Base-by-base conservation (phyloP, 192 early-diverging fungal genomes). In the Podila verticillata region DNA sequence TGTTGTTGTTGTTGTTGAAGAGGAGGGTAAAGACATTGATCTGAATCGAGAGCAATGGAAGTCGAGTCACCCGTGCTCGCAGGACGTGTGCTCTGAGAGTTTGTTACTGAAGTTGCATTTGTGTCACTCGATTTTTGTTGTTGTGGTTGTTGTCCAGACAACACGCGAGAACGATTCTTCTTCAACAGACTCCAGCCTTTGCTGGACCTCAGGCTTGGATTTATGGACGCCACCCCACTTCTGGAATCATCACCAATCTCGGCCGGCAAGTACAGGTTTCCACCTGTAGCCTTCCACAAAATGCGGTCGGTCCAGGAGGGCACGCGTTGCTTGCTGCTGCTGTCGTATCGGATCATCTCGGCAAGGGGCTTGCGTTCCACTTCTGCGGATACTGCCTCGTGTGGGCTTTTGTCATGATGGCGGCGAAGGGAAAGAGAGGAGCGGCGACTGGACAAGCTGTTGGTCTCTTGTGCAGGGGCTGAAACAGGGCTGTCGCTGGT, bases 241-340 rank as follows among this genome's bases (percentile, higher is more conserved):
- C 75, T 31, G 5, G 75, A 66, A 35, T 79, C 69, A 28, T 79
- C 75, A 2, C 75, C 75, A 48, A 79, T 79, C 54, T 79, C 75
- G 10, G 48, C 8, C 0, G 75, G 75, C 51, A 79, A 26, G 49
- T 79, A 79, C 48, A 57, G 56, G 39, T 79, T 79, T 0, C 75
- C 75, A 2, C 75, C 75, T 32, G 77, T 80, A 2, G 77, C 66
- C 17, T 81, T 74, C 81, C 83, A 87, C 0, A 87, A 62, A 28
- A 87, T 87, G n/a, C 85, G 68, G 34, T 87, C 85, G 0, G 85
- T 87, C 85, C 85, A 87, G 20, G 83, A 84, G 9, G 86, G 86
- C 1, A 87, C 65, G 7, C 86, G 63, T 49, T 87, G 82, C 59
- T 87, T 86, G 35, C 65, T 64, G 5, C 80, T 78, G 30, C 83